Evolutionary conservation across 768 basidiomycete genomes (phyloP).

Genomic region (Lactarius indigo): DNA sequence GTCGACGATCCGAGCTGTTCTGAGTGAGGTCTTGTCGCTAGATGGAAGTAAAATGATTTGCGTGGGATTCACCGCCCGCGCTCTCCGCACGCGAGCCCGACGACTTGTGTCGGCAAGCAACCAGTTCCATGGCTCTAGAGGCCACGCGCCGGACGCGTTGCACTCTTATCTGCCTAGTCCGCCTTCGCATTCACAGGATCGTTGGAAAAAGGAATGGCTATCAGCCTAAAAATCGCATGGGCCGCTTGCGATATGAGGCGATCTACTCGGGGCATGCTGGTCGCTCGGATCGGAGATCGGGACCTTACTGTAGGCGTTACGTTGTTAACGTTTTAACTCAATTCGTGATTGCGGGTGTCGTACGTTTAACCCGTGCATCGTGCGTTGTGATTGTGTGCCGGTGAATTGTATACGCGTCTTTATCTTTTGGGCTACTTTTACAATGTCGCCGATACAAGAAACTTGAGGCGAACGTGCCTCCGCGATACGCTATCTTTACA

Average conservation of each 20-base stretch:
- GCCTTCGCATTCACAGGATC: neutral
- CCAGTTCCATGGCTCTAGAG: neutral
- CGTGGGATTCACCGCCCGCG: slow-evolving; percentile 6
- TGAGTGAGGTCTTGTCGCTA: neutral
- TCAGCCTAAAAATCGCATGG: neutral
- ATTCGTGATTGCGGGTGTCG: neutral
- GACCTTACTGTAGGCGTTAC: neutral
- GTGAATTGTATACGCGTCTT: neutral
- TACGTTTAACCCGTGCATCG: slow-evolving; percentile 8
- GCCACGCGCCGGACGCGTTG: slow-evolving; percentile 11
- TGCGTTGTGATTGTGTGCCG: neutral
- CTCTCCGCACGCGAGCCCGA: slow-evolving; percentile 4
- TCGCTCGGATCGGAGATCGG: slow-evolving; percentile 10
- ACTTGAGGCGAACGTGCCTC: slow-evolving; percentile 9
- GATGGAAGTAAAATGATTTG: slow-evolving; percentile 12
- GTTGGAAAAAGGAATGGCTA: neutral
- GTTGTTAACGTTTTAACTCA: slow-evolving; percentile 17
- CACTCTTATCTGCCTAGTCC: slow-evolving; percentile 5
- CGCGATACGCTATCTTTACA: slow-evolving; percentile 7
- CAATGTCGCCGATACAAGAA: slow-evolving; percentile 8
- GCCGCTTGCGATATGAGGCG: neutral
- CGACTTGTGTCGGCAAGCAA: neutral
- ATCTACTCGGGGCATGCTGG: neutral
- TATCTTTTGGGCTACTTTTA: slow-evolving; percentile 5
- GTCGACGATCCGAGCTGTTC: neutral